Percentiles rank a stretch among this genome's conserved stretches.
Evolutionary conservation across 768 basidiomycete genomes (phyloP).

Genomic region (Boletus pseudo-olivaceus): DNA sequence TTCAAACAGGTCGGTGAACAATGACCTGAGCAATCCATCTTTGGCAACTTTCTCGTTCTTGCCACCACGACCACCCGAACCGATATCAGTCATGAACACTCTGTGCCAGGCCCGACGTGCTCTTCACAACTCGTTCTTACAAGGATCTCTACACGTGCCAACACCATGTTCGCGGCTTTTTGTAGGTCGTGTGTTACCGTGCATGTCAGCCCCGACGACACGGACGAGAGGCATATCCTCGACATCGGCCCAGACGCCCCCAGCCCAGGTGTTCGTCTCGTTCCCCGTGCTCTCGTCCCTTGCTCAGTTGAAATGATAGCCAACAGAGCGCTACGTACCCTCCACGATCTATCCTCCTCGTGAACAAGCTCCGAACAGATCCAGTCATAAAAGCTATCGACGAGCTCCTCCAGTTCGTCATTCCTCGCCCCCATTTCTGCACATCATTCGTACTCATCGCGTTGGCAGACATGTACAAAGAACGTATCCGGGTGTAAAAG

Average conservation of each 20-base stretch:
- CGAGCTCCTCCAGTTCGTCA: slow-evolving; percentile 61
- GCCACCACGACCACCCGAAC: not conserved
- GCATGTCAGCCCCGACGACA: not conserved
- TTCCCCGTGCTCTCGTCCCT: slow-evolving; percentile 4
- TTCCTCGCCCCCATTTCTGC: not conserved
- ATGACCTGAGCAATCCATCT: slow-evolving; percentile 6
- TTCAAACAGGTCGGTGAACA: not conserved
- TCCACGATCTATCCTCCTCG: slow-evolving; percentile 66
- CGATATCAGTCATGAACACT: slow-evolving; percentile 15
- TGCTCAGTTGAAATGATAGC: slow-evolving; percentile 29
- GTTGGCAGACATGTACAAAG: slow-evolving; percentile 50
- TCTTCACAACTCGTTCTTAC: slow-evolving; percentile 22
- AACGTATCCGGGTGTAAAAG: slow-evolving; percentile 57
- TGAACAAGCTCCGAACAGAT: slow-evolving; percentile 77
- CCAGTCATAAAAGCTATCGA: slow-evolving; percentile 75
- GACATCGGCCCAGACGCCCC: not conserved
- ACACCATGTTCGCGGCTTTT: slow-evolving; percentile 3
- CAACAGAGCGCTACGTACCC: slow-evolving; percentile 29
- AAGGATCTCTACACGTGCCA: slow-evolving; percentile 2
- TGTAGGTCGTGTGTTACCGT: not conserved
- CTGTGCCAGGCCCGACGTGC: slow-evolving; percentile 19
- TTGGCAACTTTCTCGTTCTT: slow-evolving; percentile 9
- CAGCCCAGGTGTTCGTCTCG: slow-evolving; percentile 20
- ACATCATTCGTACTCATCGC: not conserved
- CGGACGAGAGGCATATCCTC: slow-evolving; percentile 15